A percentile compares a stretch with the other conserved stretches of the same genome.
phyloP scores from a whole-genome alignment of 23 red algal genomes.

The Gracilaria domingensis region DNA sequence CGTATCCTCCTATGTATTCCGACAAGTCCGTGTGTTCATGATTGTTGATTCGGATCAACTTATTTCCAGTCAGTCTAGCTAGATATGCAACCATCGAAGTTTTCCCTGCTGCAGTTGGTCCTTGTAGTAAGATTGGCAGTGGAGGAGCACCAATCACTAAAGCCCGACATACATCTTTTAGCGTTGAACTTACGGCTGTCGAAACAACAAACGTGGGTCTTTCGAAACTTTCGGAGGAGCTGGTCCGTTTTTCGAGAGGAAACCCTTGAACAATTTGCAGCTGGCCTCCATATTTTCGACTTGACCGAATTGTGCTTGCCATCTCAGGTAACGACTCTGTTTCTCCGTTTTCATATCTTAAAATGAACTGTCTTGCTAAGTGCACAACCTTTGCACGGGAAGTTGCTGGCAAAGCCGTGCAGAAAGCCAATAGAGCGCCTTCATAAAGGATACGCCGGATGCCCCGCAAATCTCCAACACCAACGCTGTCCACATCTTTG shows the following conservation, averaged over 20 bases:
- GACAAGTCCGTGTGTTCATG: constrained; percentile 97
- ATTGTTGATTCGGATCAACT: constrained; percentile 93
- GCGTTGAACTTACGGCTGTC: constrained; percentile 60
- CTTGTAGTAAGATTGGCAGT: constrained; percentile 88
- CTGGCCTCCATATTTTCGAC: background rate
- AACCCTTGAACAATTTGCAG: constrained; percentile 5
- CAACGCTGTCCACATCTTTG: background rate
- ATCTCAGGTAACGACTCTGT: background rate
- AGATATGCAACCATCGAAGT: constrained; percentile 91
- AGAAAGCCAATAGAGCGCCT: constrained; percentile 83
- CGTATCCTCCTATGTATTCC: constrained; percentile 94
- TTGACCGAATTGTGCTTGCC: background rate
- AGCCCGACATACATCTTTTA: constrained; percentile 80
- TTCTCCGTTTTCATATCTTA: background rate
- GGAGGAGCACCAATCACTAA: constrained; percentile 59
- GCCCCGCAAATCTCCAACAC: background rate
- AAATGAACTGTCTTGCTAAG: background rate
- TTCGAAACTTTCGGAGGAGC: background rate
- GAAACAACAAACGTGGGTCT: constrained; percentile 75
- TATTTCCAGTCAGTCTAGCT: constrained; percentile 74
- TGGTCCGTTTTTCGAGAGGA: background rate
- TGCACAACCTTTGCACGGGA: constrained; percentile 10
- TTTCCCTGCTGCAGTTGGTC: constrained; percentile 94
- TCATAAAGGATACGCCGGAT: constrained; percentile 83
- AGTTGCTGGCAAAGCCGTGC: constrained; percentile 63